Base-by-base conservation (phyloP, 2,329 filamentous ascomycete species). In the Alternaria arbusti region DNA sequence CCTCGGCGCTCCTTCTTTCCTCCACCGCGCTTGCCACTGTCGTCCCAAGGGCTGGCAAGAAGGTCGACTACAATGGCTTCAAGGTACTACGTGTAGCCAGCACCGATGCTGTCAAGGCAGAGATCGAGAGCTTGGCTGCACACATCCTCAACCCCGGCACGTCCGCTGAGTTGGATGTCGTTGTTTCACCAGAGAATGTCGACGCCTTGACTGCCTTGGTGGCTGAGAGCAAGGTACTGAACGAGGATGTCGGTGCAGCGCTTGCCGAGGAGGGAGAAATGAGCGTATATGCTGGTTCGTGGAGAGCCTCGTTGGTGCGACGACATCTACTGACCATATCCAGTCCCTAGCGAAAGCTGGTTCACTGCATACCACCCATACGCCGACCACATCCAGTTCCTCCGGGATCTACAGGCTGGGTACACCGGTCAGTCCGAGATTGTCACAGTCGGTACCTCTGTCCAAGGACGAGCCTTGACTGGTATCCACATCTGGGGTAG, bases 401-500 rank as follows among this genome's bases (percentile, higher is more conserved):
- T 80, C 23, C 61, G 63, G 7, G 77, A 79, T 46, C 66, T 80
- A 4, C 76, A 78, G 56, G 74, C 62, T n/a, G 69, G 75, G 3
- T 78, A 70, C 57, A 72, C 77, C 6, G 58, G 64, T 47, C 71
- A 78, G 40, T 78, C 78, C 0, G 77, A 78, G 60, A 74, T 80
- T 30, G 64, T 78, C 40, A 78, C 73, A 8, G 66, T 74, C 1
- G 78, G 78, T 10, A 72, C 67, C 11, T 79, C 78, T 3, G 72
- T 75, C 1, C 70, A 79, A 32, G 76, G 77, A 44, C 73, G 78
- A 22, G 63, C 67, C 15, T 59, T 79, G 47, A 78, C 74, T 23
- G 78, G 78, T 43, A 79, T 80, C 57, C 78, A 80, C 47, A 79
- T 80, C 65, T 80, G 77, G 77, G 78, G 78, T 8, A 74, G 68